These are phyloP conservation scores for Clavispora phyllophila DNA, from an alignment of 805 yeast species.

Conservation along the genomic window DNA sequence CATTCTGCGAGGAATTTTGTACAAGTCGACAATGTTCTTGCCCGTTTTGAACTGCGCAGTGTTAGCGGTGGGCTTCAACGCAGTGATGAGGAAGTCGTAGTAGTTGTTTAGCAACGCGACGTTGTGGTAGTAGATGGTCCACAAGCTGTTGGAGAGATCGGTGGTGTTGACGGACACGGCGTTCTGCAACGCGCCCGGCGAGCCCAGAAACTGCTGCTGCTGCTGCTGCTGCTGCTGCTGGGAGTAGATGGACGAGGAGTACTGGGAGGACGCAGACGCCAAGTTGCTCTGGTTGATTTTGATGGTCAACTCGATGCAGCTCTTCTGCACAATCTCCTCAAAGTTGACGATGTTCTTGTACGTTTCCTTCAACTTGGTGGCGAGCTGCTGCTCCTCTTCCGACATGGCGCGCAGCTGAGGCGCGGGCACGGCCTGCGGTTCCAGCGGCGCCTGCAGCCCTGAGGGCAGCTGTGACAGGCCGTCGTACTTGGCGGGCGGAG, in stretches of 20 bases:
- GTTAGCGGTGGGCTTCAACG: conserved; percentile 55
- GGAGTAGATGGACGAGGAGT: conserved; percentile 10
- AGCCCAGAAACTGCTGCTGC: conserved; percentile 13
- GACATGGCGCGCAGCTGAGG: conserved; percentile 34
- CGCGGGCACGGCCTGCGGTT: not conserved
- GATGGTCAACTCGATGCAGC: conserved; percentile 55
- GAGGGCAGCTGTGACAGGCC: not conserved
- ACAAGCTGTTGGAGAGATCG: conserved; percentile 55
- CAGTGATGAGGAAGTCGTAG: conserved; percentile 66
- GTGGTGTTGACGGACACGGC: conserved; percentile 29
- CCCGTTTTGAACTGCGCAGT: conserved; percentile 61
- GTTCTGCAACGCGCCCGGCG: conserved; percentile 8
- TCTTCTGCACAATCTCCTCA: conserved; percentile 66
- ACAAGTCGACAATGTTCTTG: conserved; percentile 68
- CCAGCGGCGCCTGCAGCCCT: not conserved
- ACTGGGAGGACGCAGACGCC: conserved; percentile 33
- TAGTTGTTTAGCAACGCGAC: conserved; percentile 63
- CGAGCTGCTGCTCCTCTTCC: conserved; percentile 61
- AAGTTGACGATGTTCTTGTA: conserved; percentile 63
- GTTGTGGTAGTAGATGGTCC: conserved; percentile 69
- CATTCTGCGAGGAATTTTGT: conserved; percentile 71
- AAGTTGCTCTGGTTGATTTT: conserved; percentile 36
- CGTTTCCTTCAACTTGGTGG: conserved; percentile 68
- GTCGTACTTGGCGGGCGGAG: not conserved
- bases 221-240: conserved; percentile 14